Evolutionary conservation across 1,139 yeast genomes (phyloP), one percentile per base, ranked within the genome.

Genomic region (Pneumocystis canis): DNA sequence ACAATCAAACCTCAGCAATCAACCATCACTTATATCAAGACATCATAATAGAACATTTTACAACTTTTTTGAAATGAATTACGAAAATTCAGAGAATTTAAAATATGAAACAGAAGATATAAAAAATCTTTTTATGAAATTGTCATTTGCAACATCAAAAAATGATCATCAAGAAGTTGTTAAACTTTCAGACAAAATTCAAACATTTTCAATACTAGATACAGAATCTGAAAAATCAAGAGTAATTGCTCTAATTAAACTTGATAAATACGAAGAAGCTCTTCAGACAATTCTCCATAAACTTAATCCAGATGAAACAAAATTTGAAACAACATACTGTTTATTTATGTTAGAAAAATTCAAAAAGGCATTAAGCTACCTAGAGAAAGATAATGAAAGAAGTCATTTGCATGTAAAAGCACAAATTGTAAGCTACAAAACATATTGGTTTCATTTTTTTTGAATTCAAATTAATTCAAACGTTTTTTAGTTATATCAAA

Each of bases 361-460:
- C 16, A 63, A 65, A 63, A 75, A 76, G 5, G 72, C 76, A 37
- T 74, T 82, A 66, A 74, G 37, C 59, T 69, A 61, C 7, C 68
- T 78, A 16, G 69, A 71, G 18, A 41, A 37, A 16, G 58, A 62
- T 20, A 67, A 69, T 14, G 63, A 67, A 68, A 75, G 84, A 68
- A 90, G 89, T 0, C 74, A 87, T 65, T 75, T 79, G 63, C 96
- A 89, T 72, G 79, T 89, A n/a, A 74, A 84, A 66, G 96, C 97
- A 0, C 98, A 90, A 74, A 83, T 63, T 33, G 69, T 67, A 35
- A 62, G 30, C 18, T n/a, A n/a, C n/a, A n/a, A 57, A 60, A 30
- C 58, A 1, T 9, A 14, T 37, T 35, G 28, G 30, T 28, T 39
- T 1, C 3, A 5, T n/a, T 14, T 3, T 25, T 37, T 58, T 54